phyloP scores from a whole-genome alignment of 129 eudicot genomes.

The Apium graveolens region DNA sequence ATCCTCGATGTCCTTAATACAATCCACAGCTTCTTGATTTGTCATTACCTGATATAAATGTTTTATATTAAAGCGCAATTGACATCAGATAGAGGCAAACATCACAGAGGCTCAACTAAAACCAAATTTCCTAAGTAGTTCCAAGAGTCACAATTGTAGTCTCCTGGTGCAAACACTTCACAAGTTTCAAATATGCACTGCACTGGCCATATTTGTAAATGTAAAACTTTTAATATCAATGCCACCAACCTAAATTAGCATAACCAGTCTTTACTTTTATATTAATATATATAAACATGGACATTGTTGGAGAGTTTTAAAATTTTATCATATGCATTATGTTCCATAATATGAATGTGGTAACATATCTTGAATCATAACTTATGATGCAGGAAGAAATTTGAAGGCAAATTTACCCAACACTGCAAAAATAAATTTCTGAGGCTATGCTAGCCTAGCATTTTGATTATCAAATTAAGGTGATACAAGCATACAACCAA shows the following conservation, averaged over 20 bases:
- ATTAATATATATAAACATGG: background rate
- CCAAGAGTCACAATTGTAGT: background rate
- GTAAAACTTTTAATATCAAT: background rate
- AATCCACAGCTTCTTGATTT: conserved; percentile 79
- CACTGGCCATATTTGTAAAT: background rate
- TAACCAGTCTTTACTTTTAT: background rate
- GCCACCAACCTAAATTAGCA: background rate
- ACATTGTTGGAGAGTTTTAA: background rate
- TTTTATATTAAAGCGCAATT: background rate
- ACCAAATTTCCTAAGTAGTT: background rate
- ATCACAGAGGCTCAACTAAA: background rate
- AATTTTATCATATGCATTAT: background rate
- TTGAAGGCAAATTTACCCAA: background rate
- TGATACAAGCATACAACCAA: background rate
- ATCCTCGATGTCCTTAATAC: conserved; percentile 50
- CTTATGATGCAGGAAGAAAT: background rate
- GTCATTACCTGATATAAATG: conserved; percentile 52
- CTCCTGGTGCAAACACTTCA: background rate
- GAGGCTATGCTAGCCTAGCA: background rate
- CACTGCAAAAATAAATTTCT: background rate
- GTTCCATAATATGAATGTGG: background rate
- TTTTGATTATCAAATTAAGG: background rate
- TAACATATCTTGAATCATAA: background rate
- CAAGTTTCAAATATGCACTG: background rate
- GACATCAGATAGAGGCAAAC: background rate